Evolutionary conservation across 1,284 basidiomycete species (phyloP).

Genomic region (Ceratobasidium papillatum): DNA sequence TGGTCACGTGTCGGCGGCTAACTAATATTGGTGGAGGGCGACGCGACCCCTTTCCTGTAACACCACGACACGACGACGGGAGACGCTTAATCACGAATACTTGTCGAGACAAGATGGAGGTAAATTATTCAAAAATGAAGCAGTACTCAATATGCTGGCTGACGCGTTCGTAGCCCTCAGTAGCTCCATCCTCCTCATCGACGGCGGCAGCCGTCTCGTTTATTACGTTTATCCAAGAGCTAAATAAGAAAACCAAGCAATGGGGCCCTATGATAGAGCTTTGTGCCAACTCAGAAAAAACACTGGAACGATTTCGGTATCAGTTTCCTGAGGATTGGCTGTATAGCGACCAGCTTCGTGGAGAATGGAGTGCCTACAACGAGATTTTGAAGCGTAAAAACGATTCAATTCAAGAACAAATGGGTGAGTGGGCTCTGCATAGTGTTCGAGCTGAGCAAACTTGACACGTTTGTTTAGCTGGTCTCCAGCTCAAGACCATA

Average conservation of each 20-base stretch:
- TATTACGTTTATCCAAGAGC: constrained; percentile 98
- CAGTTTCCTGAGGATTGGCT: constrained; percentile 98
- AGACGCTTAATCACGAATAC: background rate
- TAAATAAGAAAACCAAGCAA: constrained; percentile 94
- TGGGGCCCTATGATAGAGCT: constrained; percentile 98
- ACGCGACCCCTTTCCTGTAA: constrained; percentile 30
- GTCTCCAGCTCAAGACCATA: constrained; percentile 97
- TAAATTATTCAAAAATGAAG: background rate
- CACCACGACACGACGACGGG: constrained; percentile 22
- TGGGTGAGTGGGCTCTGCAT: constrained; percentile 62
- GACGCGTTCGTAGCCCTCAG: constrained; percentile 17
- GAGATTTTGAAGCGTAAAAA: constrained; percentile 98
- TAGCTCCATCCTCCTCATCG: constrained; percentile 50
- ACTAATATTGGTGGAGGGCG: constrained; percentile 36
- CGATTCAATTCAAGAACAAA: constrained; percentile 97
- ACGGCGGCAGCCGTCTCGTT: constrained; percentile 98
- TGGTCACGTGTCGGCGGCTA: constrained; percentile 32
- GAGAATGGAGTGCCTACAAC: constrained; percentile 98
- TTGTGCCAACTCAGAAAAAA: constrained; percentile 94
- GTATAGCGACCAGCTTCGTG: constrained; percentile 95
- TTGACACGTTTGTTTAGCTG: constrained; percentile 63
- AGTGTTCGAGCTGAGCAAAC: background rate
- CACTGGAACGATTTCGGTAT: constrained; percentile 94
- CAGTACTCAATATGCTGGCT: background rate
- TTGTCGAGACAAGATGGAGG: constrained; percentile 39